Evolutionary conservation across 148 eudicot species (phyloP), one percentile per base, ranked within the genome.

Genomic region (Linanthus parryae): DNA sequence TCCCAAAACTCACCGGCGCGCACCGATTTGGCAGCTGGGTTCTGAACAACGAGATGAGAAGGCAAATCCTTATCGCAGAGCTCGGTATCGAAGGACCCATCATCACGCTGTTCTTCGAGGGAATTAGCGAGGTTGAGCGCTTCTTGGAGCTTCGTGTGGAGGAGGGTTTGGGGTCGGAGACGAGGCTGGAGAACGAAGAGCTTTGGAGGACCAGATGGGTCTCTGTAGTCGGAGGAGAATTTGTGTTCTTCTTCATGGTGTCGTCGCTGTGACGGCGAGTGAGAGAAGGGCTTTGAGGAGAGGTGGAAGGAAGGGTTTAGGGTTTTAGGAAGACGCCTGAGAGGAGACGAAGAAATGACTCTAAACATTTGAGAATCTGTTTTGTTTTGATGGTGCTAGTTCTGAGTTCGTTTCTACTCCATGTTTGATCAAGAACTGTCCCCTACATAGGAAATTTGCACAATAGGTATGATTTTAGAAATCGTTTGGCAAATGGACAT

Each of bases 81-180:
- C 25, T 91, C 80, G n/a, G 82, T 59, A 26, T 54, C 61, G 19
- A 83, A 82, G n/a, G 27, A 61, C 1, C 82, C 95, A 65, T 85
- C 92, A 68, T 85, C 90, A 10, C 97, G 56, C 59, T 74, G 95
- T 30, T 86, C 75, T 23, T 86, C 95, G 22, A 91, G 86, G 1
- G 97, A 91, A 63, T 86, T 91, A 2, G 97, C 97, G 1, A 91
- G 75, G 62, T 76, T 91, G 25, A 86, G 70, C 9, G 97, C 97
- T 44, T 91, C 97, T 5, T 70, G 71, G n/a, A 91, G 92, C 73
- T 85, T 91, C 12, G 75, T 44, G 36, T 71, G 44, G 64, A 91
- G 43, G 5, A 61, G 39, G 28, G 67, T 10, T 6, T 68, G 63
- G 19, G 84, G 94, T 8, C 84, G 74, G 26, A 83, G 44, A 42